Percentiles rank a stretch among this genome's conserved stretches.
Evolutionary conservation across 179 eudicot species (phyloP).

Genomic region (Vitellaria paradoxa): DNA sequence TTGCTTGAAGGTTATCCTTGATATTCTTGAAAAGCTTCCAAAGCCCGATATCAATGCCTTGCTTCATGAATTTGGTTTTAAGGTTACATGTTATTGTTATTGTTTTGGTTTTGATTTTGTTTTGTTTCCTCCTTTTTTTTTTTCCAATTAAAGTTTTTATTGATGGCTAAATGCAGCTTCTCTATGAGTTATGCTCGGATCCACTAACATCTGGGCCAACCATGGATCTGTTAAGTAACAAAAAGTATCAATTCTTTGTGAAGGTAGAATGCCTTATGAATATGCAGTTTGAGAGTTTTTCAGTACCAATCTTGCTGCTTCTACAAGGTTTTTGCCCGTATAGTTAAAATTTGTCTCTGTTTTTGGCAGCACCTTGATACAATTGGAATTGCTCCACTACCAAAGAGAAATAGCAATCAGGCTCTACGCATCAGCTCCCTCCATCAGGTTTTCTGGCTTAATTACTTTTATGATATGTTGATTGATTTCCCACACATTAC

Average conservation of each 20-base stretch:
- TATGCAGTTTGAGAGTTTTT: slow-evolving; percentile 3
- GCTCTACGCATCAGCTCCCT: slow-evolving; percentile 90
- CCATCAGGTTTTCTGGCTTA: slow-evolving; percentile 62
- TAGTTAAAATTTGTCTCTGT: not conserved
- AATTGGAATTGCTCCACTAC: slow-evolving; percentile 82
- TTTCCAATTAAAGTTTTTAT: not conserved
- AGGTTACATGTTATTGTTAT: slow-evolving; percentile 39
- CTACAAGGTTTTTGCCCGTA: not conserved
- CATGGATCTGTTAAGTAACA: slow-evolving; percentile 82
- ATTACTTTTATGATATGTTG: not conserved
- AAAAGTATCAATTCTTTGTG: slow-evolving; percentile 80
- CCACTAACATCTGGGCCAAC: slow-evolving; percentile 82
- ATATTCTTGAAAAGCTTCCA: slow-evolving; percentile 75
- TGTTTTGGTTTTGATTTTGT: not conserved
- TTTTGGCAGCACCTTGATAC: slow-evolving; percentile 74
- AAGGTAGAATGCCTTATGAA: slow-evolving; percentile 45
- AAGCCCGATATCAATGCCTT: slow-evolving; percentile 77
- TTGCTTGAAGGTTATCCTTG: slow-evolving; percentile 95
- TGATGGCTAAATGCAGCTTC: slow-evolving; percentile 57
- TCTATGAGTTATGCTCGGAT: slow-evolving; percentile 83
- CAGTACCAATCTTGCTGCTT: not conserved
- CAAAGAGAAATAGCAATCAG: slow-evolving; percentile 72
- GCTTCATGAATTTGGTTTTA: slow-evolving; percentile 97
- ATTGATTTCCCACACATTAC: not conserved
- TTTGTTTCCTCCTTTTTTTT: not conserved